phyloP scores from a whole-genome alignment of 208 protist genomes.

The Trypanosoma avium region DNA sequence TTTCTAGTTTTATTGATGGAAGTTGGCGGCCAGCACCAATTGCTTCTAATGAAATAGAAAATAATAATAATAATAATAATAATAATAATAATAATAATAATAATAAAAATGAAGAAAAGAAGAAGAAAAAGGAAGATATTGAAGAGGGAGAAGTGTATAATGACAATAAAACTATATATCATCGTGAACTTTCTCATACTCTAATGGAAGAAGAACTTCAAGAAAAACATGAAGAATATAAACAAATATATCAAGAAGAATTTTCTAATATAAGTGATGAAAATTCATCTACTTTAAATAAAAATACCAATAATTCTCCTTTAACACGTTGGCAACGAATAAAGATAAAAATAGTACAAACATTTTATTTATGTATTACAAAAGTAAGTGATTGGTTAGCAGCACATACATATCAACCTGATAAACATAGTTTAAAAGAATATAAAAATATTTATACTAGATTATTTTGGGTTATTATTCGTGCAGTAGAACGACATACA shows the following conservation, averaged over 20 bases:
- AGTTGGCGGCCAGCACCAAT: background rate
- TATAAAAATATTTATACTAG: constrained; percentile 22
- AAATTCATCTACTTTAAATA: background rate
- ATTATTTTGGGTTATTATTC: constrained; percentile 24
- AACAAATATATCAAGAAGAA: background rate
- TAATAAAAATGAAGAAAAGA: background rate
- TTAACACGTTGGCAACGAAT: constrained; percentile 1
- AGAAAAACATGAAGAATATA: background rate
- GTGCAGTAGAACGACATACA: constrained; percentile 40
- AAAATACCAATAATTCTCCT: too few species aligned
- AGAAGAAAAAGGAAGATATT: background rate
- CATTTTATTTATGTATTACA: constrained; percentile 10
- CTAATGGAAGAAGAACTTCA: background rate
- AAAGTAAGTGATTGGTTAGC: constrained; percentile 28
- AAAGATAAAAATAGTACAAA: background rate
- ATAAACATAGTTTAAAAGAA: constrained; percentile 13
- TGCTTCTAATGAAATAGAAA: background rate
- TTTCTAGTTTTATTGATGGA: background rate
- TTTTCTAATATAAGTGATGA: background rate
- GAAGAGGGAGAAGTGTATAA: background rate
- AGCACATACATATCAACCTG: constrained; percentile 47
- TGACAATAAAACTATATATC: too few species aligned
- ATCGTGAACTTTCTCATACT: too few species aligned
- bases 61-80: background rate
- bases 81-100: background rate